These are phyloP conservation scores for Cryphonectria radicalis DNA, from an alignment of 2,329 filamentous ascomycete species.

Conservation along the genomic window DNA sequence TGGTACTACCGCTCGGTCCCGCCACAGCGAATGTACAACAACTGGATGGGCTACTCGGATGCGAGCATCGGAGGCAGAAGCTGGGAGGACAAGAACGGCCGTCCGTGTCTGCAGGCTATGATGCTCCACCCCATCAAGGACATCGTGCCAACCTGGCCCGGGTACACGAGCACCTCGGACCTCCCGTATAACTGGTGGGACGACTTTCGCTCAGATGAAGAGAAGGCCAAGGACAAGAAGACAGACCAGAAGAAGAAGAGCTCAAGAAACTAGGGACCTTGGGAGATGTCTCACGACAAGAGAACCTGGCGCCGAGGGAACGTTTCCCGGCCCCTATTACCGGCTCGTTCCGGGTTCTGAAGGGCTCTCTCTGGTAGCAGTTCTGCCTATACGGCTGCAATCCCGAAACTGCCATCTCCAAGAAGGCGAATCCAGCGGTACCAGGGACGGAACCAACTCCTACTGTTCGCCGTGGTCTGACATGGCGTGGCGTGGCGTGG, in stretches of 20 bases:
- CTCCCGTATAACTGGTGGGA: slow-evolving; percentile 41
- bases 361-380: background rate
- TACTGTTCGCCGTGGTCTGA: background rate
- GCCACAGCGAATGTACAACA: slow-evolving; percentile 63
- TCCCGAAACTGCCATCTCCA: background rate
- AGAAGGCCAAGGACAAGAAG: slow-evolving; percentile 19
- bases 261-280: background rate
- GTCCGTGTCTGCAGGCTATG: slow-evolving; percentile 62
- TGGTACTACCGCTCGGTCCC: slow-evolving; percentile 65
- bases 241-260: background rate
- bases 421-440: background rate
- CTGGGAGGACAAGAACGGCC: slow-evolving; percentile 61
- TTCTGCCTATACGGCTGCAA: background rate
- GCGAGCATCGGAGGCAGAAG: slow-evolving; percentile 56
- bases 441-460: background rate
- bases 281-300: background rate
- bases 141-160: slow-evolving; percentile 53
- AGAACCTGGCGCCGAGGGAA: background rate
- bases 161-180: slow-evolving; percentile 46
- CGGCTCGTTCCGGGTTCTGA: background rate
- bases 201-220: slow-evolving; percentile 26
- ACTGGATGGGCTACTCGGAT: slow-evolving; percentile 66
- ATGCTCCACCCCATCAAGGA: slow-evolving; percentile 65
- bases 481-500: background rate
- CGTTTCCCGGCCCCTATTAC: background rate